Base-by-base conservation (phyloP, 257 asterid species). In the Jaltomata sinuosa region DNA sequence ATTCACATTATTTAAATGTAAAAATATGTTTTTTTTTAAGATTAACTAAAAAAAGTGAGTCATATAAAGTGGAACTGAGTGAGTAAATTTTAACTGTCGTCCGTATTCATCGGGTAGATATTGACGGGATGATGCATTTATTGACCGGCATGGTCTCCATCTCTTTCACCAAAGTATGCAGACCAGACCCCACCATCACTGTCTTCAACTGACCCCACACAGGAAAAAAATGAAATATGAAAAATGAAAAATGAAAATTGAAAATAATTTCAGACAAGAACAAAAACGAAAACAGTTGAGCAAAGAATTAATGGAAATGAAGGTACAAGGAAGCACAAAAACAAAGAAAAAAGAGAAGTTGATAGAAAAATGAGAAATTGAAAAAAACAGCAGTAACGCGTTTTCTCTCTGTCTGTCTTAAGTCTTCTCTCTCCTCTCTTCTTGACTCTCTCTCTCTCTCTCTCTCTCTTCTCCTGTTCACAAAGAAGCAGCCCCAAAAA, bases 341-440 rank as follows among this genome's bases (percentile, higher is more conserved):
- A 84, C 72, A 49, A 47, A 52, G 38, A 8, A 4, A 3, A 40
- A 15, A 74, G 1, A 18, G 9, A 45, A 36, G 34, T 45, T 45
- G 14, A 74, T 45, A 45, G 81, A 74, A 74, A 45, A 74, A 14
- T 52, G 29, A 34, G 19, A 84, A 65, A 54, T 38, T 62, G 18
- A 84, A 71, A 31, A 59, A 11, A 54, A 84, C 80, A 88, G 84
- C 69, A 87, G 62, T 86, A 68, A 89, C 92, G 94, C 92, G 94
- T 85, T 89, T 89, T 87, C 87, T 76, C 87, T 77, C 79, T 83
- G 15, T 52, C 84, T 79, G 29, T 67, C 85, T 54, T 53, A 22
- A 49, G 52, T 21, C 38, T 31, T 29, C 61, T 61, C 47, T 65
- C 84, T 61, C 36, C 55, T 52, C 80, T 83, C 55, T 84, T 84